Evolutionary conservation across 306 rosid species (phyloP).

Genomic region (Coriaria nepalensis): DNA sequence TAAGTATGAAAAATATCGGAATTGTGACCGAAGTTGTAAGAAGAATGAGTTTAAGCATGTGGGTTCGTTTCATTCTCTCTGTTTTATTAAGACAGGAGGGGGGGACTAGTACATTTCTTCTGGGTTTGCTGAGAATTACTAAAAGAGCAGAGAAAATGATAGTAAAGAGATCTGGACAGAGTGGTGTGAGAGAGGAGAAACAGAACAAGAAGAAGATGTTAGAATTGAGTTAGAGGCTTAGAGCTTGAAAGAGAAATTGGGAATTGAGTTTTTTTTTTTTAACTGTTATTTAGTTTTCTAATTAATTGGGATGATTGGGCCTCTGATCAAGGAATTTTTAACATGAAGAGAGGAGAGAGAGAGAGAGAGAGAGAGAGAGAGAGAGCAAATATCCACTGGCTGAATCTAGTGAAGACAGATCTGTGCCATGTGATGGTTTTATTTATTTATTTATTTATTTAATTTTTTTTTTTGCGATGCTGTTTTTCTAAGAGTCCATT

Average conservation of each 20-base stretch:
- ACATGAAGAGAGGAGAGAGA: constrained; percentile 10
- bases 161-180: constrained; percentile 32
- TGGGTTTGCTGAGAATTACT: background rate
- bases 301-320: background rate
- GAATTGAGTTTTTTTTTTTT: background rate
- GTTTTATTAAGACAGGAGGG: constrained; percentile 6
- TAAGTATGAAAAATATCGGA: constrained; percentile 26
- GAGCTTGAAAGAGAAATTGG: background rate
- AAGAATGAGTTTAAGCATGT: constrained; percentile 35
- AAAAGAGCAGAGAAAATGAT: constrained; percentile 1
- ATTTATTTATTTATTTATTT: no score
- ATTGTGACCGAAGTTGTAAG: constrained; percentile 23
- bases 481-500: no score
- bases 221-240: background rate
- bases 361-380: constrained; percentile 16
- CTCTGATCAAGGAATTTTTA: constrained; percentile 13
- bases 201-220: background rate
- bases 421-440: constrained; percentile 54
- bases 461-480: background rate
- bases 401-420: constrained; percentile 42
- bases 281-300: no score
- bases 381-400: constrained; percentile 23
- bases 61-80: constrained; percentile 24
- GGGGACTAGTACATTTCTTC: constrained; percentile 3
- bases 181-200: constrained; percentile 7